A percentile compares a stretch with the other conserved stretches of the same genome.
phyloP scores from a whole-genome alignment of 2,329 filamentous ascomycete species.

The Botrytis tulipae region DNA sequence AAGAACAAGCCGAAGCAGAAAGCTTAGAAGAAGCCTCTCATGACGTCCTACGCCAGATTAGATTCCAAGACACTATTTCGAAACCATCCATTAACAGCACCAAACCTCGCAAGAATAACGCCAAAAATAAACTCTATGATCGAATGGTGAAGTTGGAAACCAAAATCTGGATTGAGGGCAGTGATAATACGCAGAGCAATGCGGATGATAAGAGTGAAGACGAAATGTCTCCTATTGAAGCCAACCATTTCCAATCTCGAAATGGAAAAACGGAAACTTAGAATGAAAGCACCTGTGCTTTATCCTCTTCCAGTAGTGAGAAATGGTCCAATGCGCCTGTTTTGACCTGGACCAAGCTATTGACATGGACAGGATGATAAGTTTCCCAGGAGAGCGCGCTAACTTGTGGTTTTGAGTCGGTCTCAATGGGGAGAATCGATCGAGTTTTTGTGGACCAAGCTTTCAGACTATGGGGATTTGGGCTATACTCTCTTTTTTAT shows the following conservation, averaged over 20 bases:
- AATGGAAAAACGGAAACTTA: background rate
- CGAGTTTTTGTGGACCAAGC: background rate
- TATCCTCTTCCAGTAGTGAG: rapidly evolving
- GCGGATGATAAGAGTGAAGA: background rate
- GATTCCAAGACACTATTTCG: background rate
- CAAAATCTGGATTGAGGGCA: background rate
- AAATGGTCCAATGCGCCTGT: too few relatives aligned
- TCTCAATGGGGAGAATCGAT: background rate
- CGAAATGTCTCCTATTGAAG: background rate
- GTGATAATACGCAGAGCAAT: too few relatives aligned
- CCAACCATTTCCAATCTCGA: background rate
- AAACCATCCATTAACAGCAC: background rate
- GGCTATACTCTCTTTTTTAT: background rate
- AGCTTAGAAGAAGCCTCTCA: background rate
- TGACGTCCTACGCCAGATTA: background rate
- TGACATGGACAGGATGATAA: rapidly evolving
- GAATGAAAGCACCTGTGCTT: rapidly evolving
- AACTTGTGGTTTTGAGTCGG: background rate
- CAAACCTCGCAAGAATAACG: too few relatives aligned
- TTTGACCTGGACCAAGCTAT: background rate
- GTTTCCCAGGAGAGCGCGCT: rapidly evolving
- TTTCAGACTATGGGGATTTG: background rate
- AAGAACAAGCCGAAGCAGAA: background rate
- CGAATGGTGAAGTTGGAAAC: background rate
- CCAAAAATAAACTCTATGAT: background rate